Base-by-base conservation (phyloP, 345 rosid species). In the Angophora floribunda region DNA sequence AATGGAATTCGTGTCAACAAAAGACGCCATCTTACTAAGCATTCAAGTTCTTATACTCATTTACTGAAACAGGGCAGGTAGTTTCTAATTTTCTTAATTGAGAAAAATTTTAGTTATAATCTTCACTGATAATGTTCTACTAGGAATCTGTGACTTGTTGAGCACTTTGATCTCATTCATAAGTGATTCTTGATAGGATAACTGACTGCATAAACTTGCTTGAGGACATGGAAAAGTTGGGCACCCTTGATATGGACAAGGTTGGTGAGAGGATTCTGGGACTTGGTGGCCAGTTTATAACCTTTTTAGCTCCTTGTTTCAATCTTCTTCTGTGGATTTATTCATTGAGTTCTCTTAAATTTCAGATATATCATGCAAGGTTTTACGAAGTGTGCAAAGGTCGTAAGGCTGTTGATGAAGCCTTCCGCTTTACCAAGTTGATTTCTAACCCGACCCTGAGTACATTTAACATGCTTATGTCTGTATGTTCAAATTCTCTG, bases 381-480 rank as follows among this genome's bases (percentile, higher is more conserved):
- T 96, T 97, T 94, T 97, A 95, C 85, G 90, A 93, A 86, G 86
- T 89, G 90, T 97, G 99, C 94, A 97, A 93, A 92, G 92, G 87
- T 91, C 89, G 89, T 88, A 95, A 93, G 87, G 96, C 97, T 89
- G 95, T 93, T 49, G 92, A 95, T 89, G 96, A 96, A 94, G 99
- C 99, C 88, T 95, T 96, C 91, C 93, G 95, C 86, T 97, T 97
- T 93, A 94, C 93, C 93, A 95, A 93, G 93, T 92, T 97, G 93
- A 90, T 97, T 88, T 90, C 94, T 57, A 96, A 95, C 85, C 99
- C 99, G 85, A 94, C 96, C 82, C 90, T 97, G 89, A 97, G 99
- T 91, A 96, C 99, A 87, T 97, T 96, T 90, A 97, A 97, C 94
- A 96, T 97, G 99, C 94, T 97, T 82, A 95, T 96, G 96, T 93